Percentiles rank a stretch among this genome's conserved stretches.
phyloP scores from a whole-genome alignment of 306 rosid species.

The Sicyos baderoa region DNA sequence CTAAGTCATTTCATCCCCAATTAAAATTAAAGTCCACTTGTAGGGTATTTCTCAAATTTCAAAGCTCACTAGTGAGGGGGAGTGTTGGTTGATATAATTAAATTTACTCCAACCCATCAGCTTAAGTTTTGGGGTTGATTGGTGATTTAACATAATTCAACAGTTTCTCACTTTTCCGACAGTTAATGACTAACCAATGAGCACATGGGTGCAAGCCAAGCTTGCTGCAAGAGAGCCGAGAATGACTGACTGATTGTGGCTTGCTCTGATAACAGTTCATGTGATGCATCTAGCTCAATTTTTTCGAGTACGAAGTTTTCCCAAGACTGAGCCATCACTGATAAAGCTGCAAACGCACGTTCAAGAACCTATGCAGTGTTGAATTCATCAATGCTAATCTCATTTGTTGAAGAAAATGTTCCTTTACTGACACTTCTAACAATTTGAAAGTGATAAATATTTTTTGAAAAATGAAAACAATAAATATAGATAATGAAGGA shows the following conservation, averaged over 20 bases:
- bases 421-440: neutral
- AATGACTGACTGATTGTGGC: slow-evolving; percentile 46
- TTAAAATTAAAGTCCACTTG: too few relatives aligned
- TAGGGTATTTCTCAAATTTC: too few relatives aligned
- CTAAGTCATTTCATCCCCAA: too few relatives aligned
- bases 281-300: slow-evolving; percentile 38
- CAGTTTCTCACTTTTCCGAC: neutral
- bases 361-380: slow-evolving; percentile 48
- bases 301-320: slow-evolving; percentile 49
- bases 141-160: too few relatives aligned
- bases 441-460: neutral
- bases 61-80: too few relatives aligned
- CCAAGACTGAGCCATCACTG: slow-evolving; percentile 72
- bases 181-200: slow-evolving; percentile 42
- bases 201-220: slow-evolving; percentile 55
- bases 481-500: neutral
- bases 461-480: neutral
- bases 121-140: too few relatives aligned
- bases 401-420: slow-evolving; percentile 16
- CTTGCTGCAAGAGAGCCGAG: slow-evolving; percentile 71
- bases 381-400: slow-evolving; percentile 12
- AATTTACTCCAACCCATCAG: too few relatives aligned
- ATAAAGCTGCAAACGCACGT: slow-evolving; percentile 62
- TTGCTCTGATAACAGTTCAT: slow-evolving; percentile 45
- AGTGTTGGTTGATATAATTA: too few relatives aligned